These are phyloP conservation scores for Fraxinus latifolia DNA, from an alignment of 305 asterid species.

Conservation along the genomic window DNA sequence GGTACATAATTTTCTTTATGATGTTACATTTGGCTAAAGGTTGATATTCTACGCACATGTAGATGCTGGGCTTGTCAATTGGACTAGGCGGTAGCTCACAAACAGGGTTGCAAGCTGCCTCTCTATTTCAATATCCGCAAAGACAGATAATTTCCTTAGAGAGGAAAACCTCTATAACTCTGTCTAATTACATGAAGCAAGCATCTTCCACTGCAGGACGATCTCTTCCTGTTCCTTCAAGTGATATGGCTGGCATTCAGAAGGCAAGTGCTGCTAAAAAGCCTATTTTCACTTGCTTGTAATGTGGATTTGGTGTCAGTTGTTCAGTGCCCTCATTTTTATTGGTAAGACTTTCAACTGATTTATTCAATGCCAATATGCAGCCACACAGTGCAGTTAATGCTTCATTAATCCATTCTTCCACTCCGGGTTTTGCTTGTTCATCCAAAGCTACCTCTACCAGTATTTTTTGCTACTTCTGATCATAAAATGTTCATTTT, in stretches of 20 bases:
- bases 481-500: neutral
- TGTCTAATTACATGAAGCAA: conserved; percentile 61
- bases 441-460: conserved; percentile 66
- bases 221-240: conserved; percentile 40
- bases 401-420: conserved; percentile 44
- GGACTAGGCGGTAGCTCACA: conserved; percentile 53
- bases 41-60: conserved; percentile 16
- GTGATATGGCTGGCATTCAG: conserved; percentile 53
- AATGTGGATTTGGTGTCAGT: conserved; percentile 2
- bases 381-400: conserved; percentile 61
- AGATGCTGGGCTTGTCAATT: conserved; percentile 51
- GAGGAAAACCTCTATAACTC: conserved; percentile 49
- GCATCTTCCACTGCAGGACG: conserved; percentile 51
- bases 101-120: conserved; percentile 47
- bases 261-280: conserved; percentile 56
- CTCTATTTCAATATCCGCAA: conserved; percentile 56
- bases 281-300: conserved; percentile 6
- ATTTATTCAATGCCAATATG: conserved; percentile 27
- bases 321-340: conserved; percentile 9
- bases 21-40: conserved; percentile 2
- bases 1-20: neutral
- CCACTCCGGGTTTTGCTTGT: conserved; percentile 64
- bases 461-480: conserved; percentile 42
- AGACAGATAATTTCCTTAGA: conserved; percentile 60
- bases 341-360: conserved; percentile 15